phyloP scores from a whole-genome alignment of 2,329 filamentous ascomycete genomes.

The Pyrenochaeta sp. region DNA sequence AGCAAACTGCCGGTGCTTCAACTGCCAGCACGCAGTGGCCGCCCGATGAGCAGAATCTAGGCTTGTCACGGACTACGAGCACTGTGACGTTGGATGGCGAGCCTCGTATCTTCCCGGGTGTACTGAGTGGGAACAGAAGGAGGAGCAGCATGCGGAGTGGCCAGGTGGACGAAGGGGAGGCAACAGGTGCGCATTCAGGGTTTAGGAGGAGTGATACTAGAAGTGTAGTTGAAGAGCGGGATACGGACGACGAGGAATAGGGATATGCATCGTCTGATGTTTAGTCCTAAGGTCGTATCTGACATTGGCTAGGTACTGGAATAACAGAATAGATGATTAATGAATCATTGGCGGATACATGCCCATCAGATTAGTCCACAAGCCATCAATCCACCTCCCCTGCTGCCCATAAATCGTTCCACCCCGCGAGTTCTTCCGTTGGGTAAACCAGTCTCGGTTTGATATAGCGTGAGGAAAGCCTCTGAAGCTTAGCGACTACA shows the following conservation, averaged over 20 bases:
- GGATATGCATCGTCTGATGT: not conserved
- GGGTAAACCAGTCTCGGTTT: no score
- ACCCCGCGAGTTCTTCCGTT: no score
- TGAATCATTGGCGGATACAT: no score
- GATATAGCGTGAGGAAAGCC: no score
- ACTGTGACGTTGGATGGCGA: constrained; percentile 59
- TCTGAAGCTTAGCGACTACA: no score
- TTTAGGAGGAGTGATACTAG: constrained; percentile 9
- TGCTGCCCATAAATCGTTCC: no score
- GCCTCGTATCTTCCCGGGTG: constrained; percentile 75
- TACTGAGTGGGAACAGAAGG: constrained; percentile 61
- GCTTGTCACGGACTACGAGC: constrained; percentile 34
- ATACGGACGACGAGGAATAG: constrained; percentile 21
- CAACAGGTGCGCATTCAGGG: constrained; percentile 12
- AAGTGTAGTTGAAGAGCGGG: constrained; percentile 15
- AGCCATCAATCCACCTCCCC: no score
- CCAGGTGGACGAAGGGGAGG: constrained; percentile 29
- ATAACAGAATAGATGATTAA: not conserved
- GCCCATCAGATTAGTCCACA: no score
- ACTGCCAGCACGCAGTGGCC: constrained; percentile 9
- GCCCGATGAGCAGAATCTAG: constrained; percentile 25
- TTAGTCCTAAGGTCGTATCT: not conserved
- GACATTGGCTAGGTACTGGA: not conserved
- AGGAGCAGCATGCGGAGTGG: constrained; percentile 42
- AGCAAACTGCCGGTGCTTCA: constrained; percentile 23